Evolutionary conservation across 2,329 filamentous ascomycete genomes (phyloP).

Genomic region (Exophiala oligosperma): DNA sequence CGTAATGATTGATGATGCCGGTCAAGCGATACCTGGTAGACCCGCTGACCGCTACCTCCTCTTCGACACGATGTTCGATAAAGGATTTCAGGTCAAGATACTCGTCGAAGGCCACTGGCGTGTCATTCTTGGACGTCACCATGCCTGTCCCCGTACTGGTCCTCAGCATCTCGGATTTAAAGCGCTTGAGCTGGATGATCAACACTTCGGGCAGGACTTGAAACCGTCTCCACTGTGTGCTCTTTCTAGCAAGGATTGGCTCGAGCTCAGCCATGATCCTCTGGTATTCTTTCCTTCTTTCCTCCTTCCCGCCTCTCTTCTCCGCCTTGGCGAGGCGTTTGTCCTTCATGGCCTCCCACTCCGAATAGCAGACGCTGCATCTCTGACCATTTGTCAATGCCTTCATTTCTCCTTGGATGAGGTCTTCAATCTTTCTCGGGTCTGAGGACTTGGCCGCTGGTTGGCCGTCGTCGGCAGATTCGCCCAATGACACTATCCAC

Average conservation of each 20-base stretch:
- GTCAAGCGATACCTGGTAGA: slow-evolving; percentile 16
- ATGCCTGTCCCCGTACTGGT: background rate
- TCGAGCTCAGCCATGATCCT: background rate
- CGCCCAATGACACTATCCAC: background rate
- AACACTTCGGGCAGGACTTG: slow-evolving; percentile 18
- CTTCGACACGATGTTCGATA: slow-evolving; percentile 15
- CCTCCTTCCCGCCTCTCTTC: background rate
- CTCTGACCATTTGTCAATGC: background rate
- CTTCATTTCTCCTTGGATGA: background rate
- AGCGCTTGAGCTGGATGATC: slow-evolving; percentile 14
- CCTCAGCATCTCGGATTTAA: background rate
- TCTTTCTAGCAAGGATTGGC: background rate
- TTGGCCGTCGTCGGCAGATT: background rate
- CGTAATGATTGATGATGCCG: slow-evolving; percentile 11
- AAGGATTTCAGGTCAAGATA: slow-evolving; percentile 12
- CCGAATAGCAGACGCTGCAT: background rate
- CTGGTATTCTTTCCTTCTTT: background rate
- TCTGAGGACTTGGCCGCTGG: background rate
- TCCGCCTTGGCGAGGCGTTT: background rate
- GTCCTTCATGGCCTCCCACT: background rate
- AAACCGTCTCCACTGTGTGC: background rate
- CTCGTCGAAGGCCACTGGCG: slow-evolving; percentile 5
- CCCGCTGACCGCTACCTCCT: background rate
- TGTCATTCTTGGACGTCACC: slow-evolving; percentile 2
- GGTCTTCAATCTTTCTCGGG: background rate